These are phyloP conservation scores for Elongisporangium undulatum DNA, from an alignment of 352 stramenopile genomes.

Conservation along the genomic window DNA sequence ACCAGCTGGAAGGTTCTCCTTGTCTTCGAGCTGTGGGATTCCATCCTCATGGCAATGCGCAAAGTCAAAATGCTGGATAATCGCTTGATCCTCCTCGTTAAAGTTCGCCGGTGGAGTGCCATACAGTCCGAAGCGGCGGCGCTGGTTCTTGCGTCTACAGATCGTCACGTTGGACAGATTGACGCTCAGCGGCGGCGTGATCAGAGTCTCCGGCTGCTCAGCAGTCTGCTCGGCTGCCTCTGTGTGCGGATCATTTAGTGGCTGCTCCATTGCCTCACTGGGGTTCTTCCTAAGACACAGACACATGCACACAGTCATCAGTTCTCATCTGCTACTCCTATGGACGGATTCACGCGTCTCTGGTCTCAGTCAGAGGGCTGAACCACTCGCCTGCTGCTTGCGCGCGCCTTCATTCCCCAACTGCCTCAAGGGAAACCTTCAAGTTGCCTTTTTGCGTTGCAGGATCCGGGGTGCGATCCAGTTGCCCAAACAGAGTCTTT, in stretches of 20 bases:
- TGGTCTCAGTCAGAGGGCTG: neutral
- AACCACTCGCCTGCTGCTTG: neutral
- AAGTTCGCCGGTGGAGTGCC: neutral
- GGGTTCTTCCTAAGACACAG: neutral
- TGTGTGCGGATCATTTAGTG: neutral
- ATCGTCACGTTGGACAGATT: neutral
- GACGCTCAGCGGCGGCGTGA: neutral
- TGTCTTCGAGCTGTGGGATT: neutral
- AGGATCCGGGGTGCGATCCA: neutral
- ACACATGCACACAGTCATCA: neutral
- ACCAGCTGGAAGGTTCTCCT: neutral
- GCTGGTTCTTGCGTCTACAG: neutral
- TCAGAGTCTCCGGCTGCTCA: neutral
- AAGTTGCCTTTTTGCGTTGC: slow-evolving; percentile 11
- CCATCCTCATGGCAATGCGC: neutral
- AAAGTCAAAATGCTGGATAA: slow-evolving; percentile 15
- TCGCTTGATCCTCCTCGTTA: neutral
- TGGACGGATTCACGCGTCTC: neutral
- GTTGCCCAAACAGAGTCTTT: neutral
- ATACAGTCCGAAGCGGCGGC: neutral
- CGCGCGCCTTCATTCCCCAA: neutral
- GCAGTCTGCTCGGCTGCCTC: no score
- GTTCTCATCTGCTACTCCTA: neutral
- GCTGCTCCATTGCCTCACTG: neutral
- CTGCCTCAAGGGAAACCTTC: slow-evolving; percentile 1